phyloP scores from a whole-genome alignment of 2,329 filamentous ascomycete genomes.

The Rhynchosporium secalis region DNA sequence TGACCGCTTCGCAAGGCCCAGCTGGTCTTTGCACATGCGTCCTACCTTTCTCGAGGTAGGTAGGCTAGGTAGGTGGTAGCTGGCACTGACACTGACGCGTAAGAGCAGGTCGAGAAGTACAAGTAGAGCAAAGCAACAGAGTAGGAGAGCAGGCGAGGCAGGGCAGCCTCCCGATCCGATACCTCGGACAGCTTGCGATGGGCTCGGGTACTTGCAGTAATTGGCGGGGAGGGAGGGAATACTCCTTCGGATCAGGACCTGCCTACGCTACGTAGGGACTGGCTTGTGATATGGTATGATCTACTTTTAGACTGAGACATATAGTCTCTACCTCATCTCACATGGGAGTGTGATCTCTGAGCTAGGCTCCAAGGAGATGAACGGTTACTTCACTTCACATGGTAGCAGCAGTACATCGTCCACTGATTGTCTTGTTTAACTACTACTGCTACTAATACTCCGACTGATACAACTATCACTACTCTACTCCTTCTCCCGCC shows the following conservation, averaged over 20 bases:
- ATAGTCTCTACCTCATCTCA: neutral
- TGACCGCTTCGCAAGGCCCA: too few species aligned
- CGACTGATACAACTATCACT: slow-evolving; percentile 25
- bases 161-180: slow-evolving; percentile 4
- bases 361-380: neutral
- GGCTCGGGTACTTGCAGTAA: neutral
- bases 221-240: neutral
- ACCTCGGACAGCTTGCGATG: neutral
- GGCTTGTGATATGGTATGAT: neutral
- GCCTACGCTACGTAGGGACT: neutral
- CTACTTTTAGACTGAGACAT: too few species aligned
- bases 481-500: slow-evolving; percentile 25
- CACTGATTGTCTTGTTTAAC: slow-evolving; percentile 21
- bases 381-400: neutral
- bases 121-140: too few species aligned
- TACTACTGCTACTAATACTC: slow-evolving; percentile 21
- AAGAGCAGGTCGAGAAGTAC: too few species aligned
- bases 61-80: too few species aligned
- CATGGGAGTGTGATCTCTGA: neutral
- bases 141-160: neutral
- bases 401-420: slow-evolving; percentile 1
- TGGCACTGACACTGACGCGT: too few species aligned
- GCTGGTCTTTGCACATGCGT: too few species aligned
- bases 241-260: neutral
- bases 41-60: too few species aligned